Conservation (phyloP, 495 filamentous ascomycete genomes). For the Chaetomium tenue region DNA sequence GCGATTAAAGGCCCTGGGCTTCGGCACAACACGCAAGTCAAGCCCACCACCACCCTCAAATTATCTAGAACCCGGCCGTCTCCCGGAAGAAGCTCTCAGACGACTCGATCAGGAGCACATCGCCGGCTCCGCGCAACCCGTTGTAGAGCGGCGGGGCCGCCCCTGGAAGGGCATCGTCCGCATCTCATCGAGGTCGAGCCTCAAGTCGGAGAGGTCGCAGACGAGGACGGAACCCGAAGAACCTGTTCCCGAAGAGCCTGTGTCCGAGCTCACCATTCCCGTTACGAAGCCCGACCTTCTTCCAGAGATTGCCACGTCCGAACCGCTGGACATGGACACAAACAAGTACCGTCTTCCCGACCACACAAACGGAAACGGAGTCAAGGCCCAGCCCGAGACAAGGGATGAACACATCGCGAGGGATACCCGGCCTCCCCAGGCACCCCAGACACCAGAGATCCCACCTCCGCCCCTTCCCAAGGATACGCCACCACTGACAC, state of each 20-base stretch:
- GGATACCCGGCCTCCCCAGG: slow-evolving; percentile 32
- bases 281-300: slow-evolving; percentile 38
- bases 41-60: slow-evolving; percentile 37
- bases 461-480: slow-evolving; percentile 48
- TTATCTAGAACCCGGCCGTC: slow-evolving; percentile 57
- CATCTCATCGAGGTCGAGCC: slow-evolving; percentile 40
- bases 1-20: slow-evolving; percentile 69
- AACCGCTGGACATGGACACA: slow-evolving; percentile 56
- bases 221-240: slow-evolving; percentile 25
- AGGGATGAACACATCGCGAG: slow-evolving; percentile 54
- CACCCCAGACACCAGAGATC: slow-evolving; percentile 33
- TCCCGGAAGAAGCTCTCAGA: slow-evolving; percentile 70
- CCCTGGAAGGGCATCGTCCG: slow-evolving; percentile 58
- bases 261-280: slow-evolving; percentile 10
- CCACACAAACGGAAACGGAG: slow-evolving; percentile 58
- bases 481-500: slow-evolving; percentile 45
- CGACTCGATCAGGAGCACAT: slow-evolving; percentile 64
- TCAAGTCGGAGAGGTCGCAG: slow-evolving; percentile 33
- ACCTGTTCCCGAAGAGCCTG: slow-evolving; percentile 21
- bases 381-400: slow-evolving; percentile 54
- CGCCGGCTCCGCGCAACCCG: slow-evolving; percentile 50
- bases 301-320: slow-evolving; percentile 43
- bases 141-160: slow-evolving; percentile 59
- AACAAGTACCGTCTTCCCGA: slow-evolving; percentile 65
- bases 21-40: slow-evolving; percentile 49